phyloP scores from a whole-genome alignment of 78 protist species.

The Dictyostelium capitatum region DNA sequence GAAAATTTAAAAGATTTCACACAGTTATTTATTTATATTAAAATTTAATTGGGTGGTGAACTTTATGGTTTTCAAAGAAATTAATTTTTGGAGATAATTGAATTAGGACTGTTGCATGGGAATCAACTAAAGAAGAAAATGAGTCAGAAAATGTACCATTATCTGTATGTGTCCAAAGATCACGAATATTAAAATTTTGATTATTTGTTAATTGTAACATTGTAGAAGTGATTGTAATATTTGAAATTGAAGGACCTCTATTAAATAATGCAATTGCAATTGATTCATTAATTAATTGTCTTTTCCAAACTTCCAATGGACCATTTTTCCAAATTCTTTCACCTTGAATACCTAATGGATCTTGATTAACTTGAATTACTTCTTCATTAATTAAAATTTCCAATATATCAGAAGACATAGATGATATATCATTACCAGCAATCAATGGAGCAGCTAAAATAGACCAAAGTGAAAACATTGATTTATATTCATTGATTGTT shows the following conservation, averaged over 20 bases:
- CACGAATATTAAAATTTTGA: neutral
- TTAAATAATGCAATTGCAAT: conserved; percentile 56
- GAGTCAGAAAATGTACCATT: conserved; percentile 13
- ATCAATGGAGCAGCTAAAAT: conserved; percentile 85
- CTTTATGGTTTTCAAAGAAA: neutral
- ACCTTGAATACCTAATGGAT: conserved; percentile 87
- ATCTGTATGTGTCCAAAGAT: conserved; percentile 33
- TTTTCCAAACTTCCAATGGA: conserved; percentile 48
- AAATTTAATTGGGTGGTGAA: neutral
- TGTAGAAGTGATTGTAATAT: conserved; percentile 3
- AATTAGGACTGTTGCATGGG: conserved; percentile 20
- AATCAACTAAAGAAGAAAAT: neutral
- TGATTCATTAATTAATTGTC: neutral
- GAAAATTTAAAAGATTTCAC: too few species aligned
- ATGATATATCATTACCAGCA: conserved; percentile 82
- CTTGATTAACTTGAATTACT: conserved; percentile 86
- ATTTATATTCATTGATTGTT: conserved; percentile 24
- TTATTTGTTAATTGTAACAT: conserved; percentile 11
- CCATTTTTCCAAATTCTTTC: neutral
- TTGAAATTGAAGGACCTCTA: neutral
- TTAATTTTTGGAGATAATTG: conserved; percentile 23
- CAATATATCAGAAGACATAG: conserved; percentile 51
- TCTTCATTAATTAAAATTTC: conserved; percentile 67
- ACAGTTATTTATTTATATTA: neutral
- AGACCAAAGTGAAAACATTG: conserved; percentile 87